phyloP scores from a whole-genome alignment of 1,284 basidiomycete genomes.

The Austropuccinia psidii region DNA sequence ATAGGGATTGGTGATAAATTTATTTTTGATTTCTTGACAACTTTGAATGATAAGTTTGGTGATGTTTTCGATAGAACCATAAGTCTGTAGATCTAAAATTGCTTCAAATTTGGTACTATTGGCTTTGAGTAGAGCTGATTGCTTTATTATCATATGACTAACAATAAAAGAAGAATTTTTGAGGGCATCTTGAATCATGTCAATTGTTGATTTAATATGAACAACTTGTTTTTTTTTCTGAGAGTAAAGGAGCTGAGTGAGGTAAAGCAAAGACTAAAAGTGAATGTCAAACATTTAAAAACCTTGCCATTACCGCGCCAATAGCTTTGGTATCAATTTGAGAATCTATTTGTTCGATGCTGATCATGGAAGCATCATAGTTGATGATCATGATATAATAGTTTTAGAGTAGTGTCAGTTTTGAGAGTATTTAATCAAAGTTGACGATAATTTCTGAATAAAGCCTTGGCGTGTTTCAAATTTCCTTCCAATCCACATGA shows the following conservation, averaged over 20 bases:
- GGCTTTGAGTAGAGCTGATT: background rate
- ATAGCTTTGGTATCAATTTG: background rate
- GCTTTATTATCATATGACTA: background rate
- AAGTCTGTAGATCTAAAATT: background rate
- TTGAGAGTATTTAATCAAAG: no score
- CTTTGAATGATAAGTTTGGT: background rate
- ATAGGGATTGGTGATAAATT: background rate
- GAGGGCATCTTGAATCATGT: background rate
- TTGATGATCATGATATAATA: conserved; percentile 1
- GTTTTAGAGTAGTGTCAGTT: background rate
- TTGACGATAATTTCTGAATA: no score
- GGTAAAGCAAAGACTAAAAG: background rate
- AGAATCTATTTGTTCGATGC: background rate
- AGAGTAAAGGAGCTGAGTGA: background rate
- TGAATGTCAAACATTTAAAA: background rate
- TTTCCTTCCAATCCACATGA: no score
- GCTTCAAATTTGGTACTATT: background rate
- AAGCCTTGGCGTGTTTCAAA: no score
- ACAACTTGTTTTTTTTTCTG: no score
- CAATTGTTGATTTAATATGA: no score
- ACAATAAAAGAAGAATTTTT: background rate
- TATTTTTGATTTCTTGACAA: background rate
- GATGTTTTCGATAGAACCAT: background rate
- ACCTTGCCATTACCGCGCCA: background rate
- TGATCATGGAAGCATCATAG: background rate